Percentiles rank a stretch among this genome's conserved stretches.
phyloP scores from a whole-genome alignment of 2,329 filamentous ascomycete genomes.

The Exophiala bonariae region DNA sequence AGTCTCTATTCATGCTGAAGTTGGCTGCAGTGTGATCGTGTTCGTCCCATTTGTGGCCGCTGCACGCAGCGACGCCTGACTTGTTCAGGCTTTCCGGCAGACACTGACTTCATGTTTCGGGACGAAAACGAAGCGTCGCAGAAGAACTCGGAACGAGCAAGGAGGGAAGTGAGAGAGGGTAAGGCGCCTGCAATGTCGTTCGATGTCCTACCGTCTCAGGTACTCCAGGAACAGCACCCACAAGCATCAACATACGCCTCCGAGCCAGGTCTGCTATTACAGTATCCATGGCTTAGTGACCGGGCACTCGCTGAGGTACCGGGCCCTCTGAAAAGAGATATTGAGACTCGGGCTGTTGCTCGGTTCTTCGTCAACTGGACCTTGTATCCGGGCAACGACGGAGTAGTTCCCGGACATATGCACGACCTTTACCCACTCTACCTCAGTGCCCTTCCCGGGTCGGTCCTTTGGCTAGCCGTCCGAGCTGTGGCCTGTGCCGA shows the following conservation, averaged over 20 bases:
- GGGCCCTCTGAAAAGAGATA: not conserved
- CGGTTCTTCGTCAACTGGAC: conserved; percentile 15
- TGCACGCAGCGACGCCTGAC: conserved; percentile 5
- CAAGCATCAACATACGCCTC: not conserved
- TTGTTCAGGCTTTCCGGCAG: conserved; percentile 8
- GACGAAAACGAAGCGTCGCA: conserved; percentile 13
- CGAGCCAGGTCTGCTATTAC: not conserved
- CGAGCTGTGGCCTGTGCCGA: conserved; percentile 13
- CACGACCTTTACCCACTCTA: conserved; percentile 7
- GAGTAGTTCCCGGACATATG: conserved; percentile 8
- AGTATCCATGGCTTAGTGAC: conserved; percentile 9
- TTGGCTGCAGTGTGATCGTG: conserved; percentile 8
- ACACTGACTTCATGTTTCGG: conserved; percentile 10
- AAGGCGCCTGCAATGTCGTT: not conserved
- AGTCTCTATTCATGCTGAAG: not conserved
- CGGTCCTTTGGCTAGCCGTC: conserved; percentile 12
- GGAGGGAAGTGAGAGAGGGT: not conserved
- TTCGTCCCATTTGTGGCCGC: conserved; percentile 10
- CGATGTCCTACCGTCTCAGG: not conserved
- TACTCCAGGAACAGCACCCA: not conserved
- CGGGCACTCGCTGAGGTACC: not conserved
- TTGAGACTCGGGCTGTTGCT: conserved; percentile 11
- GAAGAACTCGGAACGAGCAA: conserved; percentile 14
- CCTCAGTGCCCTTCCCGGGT: conserved; percentile 2
- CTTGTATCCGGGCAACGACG: conserved; percentile 11